Percentiles rank a stretch among this genome's conserved stretches.
Conservation (phyloP, 106 monocot species). For the Platanthera guangdongensis region DNA sequence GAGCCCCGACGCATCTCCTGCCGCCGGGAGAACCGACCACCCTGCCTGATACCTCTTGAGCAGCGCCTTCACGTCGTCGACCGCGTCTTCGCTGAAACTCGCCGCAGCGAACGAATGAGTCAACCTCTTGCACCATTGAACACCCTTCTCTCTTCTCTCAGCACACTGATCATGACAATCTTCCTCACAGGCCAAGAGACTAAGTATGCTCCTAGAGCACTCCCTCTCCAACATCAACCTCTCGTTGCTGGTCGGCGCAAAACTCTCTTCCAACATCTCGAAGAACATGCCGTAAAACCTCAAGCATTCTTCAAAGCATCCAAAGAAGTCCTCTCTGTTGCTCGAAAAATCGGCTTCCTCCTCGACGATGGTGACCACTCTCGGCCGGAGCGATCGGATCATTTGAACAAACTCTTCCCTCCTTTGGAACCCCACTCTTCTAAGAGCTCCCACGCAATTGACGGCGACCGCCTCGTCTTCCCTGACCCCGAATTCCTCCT, state of each 20-base stretch:
- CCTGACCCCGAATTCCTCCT: constrained; percentile 17
- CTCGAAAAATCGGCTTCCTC: constrained; percentile 45
- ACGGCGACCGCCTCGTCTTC: constrained; percentile 45
- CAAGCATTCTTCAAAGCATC: constrained; percentile 50
- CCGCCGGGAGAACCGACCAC: constrained; percentile 28
- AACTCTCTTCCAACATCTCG: constrained; percentile 56
- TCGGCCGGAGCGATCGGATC: constrained; percentile 23
- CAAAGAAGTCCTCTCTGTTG: constrained; percentile 20
- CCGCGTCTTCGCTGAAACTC: constrained; percentile 37
- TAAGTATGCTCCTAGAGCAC: constrained; percentile 32
- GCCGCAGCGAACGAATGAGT: constrained; percentile 12
- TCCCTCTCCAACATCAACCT: constrained; percentile 52
- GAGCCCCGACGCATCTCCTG: constrained; percentile 18
- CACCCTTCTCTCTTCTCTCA: constrained; percentile 49
- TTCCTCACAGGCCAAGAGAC: constrained; percentile 23
- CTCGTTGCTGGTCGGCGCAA: constrained; percentile 39
- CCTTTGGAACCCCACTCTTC: constrained; percentile 15
- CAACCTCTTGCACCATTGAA: constrained; percentile 36
- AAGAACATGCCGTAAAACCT: constrained; percentile 36
- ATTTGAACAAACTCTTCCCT: constrained; percentile 20
- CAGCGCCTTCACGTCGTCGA: constrained; percentile 41
- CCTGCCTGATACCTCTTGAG: constrained; percentile 29
- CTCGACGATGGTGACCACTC: constrained; percentile 51
- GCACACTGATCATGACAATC: constrained; percentile 13
- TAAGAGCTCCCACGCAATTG: constrained; percentile 34